Evolutionary conservation across 2,329 filamentous ascomycete genomes (phyloP), one percentile per base, ranked within the genome.

Genomic region (Septoria linicola): DNA sequence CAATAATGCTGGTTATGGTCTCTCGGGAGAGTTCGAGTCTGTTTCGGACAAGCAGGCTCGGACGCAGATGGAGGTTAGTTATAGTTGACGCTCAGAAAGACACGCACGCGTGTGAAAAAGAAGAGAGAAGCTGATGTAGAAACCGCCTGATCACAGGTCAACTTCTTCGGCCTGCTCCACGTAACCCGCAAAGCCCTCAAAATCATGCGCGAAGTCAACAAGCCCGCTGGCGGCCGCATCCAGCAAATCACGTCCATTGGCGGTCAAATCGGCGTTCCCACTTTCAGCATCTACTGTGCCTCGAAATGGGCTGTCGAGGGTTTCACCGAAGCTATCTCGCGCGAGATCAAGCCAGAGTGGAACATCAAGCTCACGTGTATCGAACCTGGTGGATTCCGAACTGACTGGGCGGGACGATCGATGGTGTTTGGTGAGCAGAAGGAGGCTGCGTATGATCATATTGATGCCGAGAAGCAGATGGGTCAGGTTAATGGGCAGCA

Each of bases 141-240:
- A n/a, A n/a, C n/a, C n/a, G n/a, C n/a, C n/a, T n/a, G n/a, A n/a
- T n/a, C 8, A 27, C 27, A 43, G 41, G 74, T 80, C 53, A 84
- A 84, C 59, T 78, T 83, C 61, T 81, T 80, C 49, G 81, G 81
- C 2, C 65, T 81, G 1, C 63, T 83, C 3, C 72, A 78, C 37
- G 75, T 82, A 1, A 82, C 79, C 4, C 68, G 71, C 37, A 70
- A 67, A 55, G 72, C 72, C 1, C 65, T 76, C 53, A 66, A 72
- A 50, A 62, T 64, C n/a, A 73, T 76, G 72, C 66, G 73, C n/a
- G 70, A 70, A 53, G 68, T 54, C 64, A 78, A 62, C 68, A 58
- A 57, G 16, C 74, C 73, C 43, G 35, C 57, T 55, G 79, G 80
- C 2, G 80, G 80, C 6, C 66, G 79, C 4, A 76, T 83, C 10